A percentile compares a stretch with the other conserved stretches of the same genome.
Evolutionary conservation across 2,329 filamentous ascomycete genomes (phyloP).

Genomic region (Neopestalotiopsis rosae): DNA sequence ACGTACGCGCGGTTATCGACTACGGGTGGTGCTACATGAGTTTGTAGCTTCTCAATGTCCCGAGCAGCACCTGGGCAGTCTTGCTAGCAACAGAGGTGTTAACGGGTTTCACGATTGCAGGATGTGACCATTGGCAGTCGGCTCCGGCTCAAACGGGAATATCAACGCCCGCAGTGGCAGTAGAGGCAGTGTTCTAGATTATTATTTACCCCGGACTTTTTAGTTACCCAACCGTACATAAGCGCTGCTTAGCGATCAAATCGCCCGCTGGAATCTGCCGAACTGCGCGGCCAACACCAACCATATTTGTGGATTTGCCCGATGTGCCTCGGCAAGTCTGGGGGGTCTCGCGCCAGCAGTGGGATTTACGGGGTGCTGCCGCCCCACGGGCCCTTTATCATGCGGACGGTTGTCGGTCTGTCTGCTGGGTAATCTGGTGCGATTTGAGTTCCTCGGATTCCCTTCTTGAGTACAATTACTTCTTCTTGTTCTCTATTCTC

Average conservation of each 20-base stretch:
- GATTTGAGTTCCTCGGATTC: not conserved
- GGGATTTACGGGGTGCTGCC: not conserved
- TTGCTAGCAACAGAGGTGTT: no score
- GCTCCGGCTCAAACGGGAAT: not conserved
- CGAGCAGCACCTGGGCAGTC: no score
- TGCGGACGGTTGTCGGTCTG: not conserved
- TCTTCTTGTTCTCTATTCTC: not conserved
- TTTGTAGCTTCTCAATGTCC: no score
- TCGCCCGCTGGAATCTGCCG: constrained; percentile 6
- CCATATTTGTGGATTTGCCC: constrained; percentile 1
- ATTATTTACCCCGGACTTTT: not conserved
- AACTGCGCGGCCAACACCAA: not conserved
- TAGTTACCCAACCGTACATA: not conserved
- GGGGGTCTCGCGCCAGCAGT: not conserved
- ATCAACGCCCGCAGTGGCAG: no score
- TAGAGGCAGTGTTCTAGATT: not conserved
- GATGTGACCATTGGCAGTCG: no score
- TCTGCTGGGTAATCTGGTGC: not conserved
- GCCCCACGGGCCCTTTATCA: not conserved
- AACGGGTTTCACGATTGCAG: no score
- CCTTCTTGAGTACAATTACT: not conserved
- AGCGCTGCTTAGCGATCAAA: not conserved
- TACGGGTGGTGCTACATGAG: no score
- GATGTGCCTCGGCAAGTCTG: constrained; percentile 14
- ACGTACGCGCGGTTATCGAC: no score